Base-by-base conservation (phyloP, 495 filamentous ascomycete species). In the Chaetomium cochliodes region DNA sequence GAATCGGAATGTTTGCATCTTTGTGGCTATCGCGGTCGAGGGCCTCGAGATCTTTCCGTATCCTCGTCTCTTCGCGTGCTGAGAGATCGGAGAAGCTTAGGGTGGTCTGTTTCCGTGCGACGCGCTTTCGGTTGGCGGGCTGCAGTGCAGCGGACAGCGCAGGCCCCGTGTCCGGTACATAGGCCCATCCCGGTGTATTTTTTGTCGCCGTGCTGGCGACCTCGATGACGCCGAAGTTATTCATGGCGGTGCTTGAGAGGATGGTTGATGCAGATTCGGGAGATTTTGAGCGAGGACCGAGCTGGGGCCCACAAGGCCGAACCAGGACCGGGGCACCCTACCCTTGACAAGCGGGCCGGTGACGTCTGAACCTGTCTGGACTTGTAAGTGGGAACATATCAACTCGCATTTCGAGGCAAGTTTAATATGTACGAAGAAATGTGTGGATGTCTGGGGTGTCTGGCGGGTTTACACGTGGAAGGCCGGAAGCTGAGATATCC, bases 151-250 rank as follows among this genome's bases (percentile, higher is more conserved):
- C 84, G 77, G 67, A 83, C 76, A 66, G 80, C 78, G 85, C 79
- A 16, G 86, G 82, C 64, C 82, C 83, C n/a, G 84, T 85, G 68
- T 96, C 90, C 39, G 91, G 85, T 22, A 96, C 92, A 74, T 94
- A 94, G 47, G 90, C 89, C 87, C 90, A 97, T 65, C 92, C 92
- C 0, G 92, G 92, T 2, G 89, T 89, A 56, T 80, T 78, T 62
- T 83, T 82, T 22, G 85, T 85, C 49, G 85, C 85, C 4, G 88
- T 82, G 72, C 80, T 87, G 18, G 90, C 87, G 52, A 97, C 78
- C 55, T 93, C 85, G 74, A 93, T 87, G 69, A 97, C 82, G 58
- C 83, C 83, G 63, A 85, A 85, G 66, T 81, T 80, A 66, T 82
- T 81, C 80, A 83, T 82, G 58, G 42, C 67, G 47, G 39, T 54